A percentile compares a stretch with the other conserved stretches of the same genome.
Evolutionary conservation across 2,329 filamentous ascomycete species (phyloP).

Genomic region (Calonectria henricotiae): DNA sequence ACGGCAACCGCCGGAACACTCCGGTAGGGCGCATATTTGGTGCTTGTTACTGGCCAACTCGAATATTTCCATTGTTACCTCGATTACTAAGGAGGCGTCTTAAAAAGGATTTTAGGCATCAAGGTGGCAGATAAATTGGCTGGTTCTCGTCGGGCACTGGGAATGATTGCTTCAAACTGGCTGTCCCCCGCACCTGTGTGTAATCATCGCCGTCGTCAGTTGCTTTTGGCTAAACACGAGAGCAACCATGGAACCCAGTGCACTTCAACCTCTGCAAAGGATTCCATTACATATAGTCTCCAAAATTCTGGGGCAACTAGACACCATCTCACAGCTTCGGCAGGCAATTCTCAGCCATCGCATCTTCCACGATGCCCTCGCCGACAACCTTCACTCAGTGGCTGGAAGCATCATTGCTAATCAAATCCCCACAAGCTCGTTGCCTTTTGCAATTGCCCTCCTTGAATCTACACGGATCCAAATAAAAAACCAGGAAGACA

Average conservation of each 20-base stretch:
- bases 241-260: neutral
- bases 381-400: neutral
- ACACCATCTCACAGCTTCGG: neutral
- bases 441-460: neutral
- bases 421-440: neutral
- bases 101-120: neutral
- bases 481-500: neutral
- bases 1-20: neutral
- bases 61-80: neutral
- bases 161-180: neutral
- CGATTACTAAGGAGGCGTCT: neutral
- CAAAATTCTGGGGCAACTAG: neutral
- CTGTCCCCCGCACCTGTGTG: neutral
- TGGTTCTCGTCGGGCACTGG: constrained; percentile 1
- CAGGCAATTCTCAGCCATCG: neutral
- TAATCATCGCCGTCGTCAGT: neutral
- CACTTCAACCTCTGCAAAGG: neutral
- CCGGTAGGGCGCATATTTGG: neutral
- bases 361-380: neutral
- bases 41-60: neutral
- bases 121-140: neutral
- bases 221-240: neutral
- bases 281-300: constrained; percentile 2
- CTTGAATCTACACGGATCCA: neutral
- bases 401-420: neutral